Base-by-base conservation (phyloP, 768 basidiomycete genomes). In the Tricholoma terreum region DNA sequence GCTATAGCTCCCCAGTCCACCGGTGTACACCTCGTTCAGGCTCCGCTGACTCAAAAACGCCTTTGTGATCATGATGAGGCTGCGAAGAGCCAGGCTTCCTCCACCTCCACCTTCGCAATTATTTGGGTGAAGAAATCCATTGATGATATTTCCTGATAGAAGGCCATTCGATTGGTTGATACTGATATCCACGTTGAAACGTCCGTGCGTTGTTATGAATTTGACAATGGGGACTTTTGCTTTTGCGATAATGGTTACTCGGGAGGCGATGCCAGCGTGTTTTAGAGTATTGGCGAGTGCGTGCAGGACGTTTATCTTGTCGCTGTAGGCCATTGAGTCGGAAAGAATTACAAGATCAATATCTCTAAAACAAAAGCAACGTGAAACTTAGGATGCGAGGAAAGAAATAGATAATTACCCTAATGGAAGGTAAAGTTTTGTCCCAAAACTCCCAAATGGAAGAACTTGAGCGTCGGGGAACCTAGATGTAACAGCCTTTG, bases 1-100 rank as follows among this genome's bases (percentile, higher is more conserved):
- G 63, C 89, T 87, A 69, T 98, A 98, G 67, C 91, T 93, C 19
- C 96, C 95, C 34, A 99, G 71, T 2, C 97, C 97, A 7, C 97
- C 96, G 0, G 89, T 90, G 70, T 88, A 98, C n/a, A 98, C 96
- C 71, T 98, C 97, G 70, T 99, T 98, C 93, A 98, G 91, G 27
- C 84, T 84, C 38, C 95, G 79, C 68, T 97, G 93, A 61, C 80
- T 82, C 54, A 98, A 79, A 71, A 97, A 98, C 2, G 89, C 83
- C 73, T 98, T 99, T 61, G 90, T 87, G 59, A 96, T 84, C 68
- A 98, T 74, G 35, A 98, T 86, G 36, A 99, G 84, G 55, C 83
- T 84, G 33, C 89, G 84, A n/a, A 94, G 74, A 0, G 92, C 93
- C 19, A 89, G 83, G 50, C 77, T 78, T 56, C 75, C 76, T 45